Evolutionary conservation across 106 monocot species (phyloP).

Genomic region (Dendrobium officinale): DNA sequence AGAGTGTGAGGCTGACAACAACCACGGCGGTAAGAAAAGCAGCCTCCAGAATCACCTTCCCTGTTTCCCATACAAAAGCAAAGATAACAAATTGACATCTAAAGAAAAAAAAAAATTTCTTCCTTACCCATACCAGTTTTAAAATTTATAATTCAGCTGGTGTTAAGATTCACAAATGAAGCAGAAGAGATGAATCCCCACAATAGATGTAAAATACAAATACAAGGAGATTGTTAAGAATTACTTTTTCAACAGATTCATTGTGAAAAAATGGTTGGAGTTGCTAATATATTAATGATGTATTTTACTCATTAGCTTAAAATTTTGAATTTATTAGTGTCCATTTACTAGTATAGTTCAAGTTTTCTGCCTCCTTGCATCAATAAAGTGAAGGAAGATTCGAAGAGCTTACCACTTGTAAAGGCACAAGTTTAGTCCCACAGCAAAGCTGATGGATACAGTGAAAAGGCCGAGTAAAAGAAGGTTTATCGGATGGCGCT

Average conservation of each 20-base stretch:
- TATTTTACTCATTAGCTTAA: no score
- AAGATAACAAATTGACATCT: neutral
- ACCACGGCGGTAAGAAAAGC: slow-evolving; percentile 34
- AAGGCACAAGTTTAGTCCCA: slow-evolving; percentile 73
- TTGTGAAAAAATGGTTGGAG: no score
- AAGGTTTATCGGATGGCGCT: slow-evolving; percentile 32
- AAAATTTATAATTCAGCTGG: neutral
- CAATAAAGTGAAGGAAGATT: neutral
- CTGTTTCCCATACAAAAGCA: slow-evolving; percentile 16
- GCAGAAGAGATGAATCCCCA: neutral
- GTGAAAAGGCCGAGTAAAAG: slow-evolving; percentile 69
- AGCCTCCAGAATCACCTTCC: slow-evolving; percentile 34
- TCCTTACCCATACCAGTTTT: neutral
- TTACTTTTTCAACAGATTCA: no score
- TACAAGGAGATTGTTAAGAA: neutral
- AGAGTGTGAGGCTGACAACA: slow-evolving; percentile 31
- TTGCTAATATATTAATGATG: no score
- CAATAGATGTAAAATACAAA: neutral
- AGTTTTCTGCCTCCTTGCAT: no score
- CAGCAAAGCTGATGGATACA: slow-evolving; percentile 51
- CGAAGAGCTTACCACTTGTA: slow-evolving; percentile 42
- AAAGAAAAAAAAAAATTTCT: neutral
- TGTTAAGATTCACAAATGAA: neutral
- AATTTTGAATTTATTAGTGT: no score
- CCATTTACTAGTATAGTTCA: no score